Evolutionary conservation across 495 filamentous ascomycete species (phyloP), one percentile per base, ranked within the genome.

Genomic region (Lepraria neglecta): DNA sequence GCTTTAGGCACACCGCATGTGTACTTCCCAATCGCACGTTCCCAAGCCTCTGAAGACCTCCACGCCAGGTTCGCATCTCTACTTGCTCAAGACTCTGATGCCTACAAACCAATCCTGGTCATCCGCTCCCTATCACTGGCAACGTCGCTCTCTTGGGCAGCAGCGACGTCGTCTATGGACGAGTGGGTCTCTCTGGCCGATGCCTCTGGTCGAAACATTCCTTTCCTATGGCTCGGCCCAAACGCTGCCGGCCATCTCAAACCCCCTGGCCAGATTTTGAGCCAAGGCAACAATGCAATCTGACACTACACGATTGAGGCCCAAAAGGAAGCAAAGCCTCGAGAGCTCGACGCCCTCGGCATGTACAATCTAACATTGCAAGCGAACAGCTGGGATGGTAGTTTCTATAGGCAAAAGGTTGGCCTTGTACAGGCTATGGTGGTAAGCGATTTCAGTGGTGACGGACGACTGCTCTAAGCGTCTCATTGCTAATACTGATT

Each of bases 371-470:
- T 75, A 28, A 81, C 78, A 0, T 56, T 79, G 46, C 76, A 79
- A 62, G 76, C 74, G 4, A 67, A 66, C 9, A 77, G 73, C 52
- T 74, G 66, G 67, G 75, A 78, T 70, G 77, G 77, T 7, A 68
- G 66, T 43, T 58, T 65, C 53, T 78, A 78, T 61, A 76, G 75
- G n/a, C 72, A 74, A 56, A 71, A 68, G 62, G 75, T 79, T 10
- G 70, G 70, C 17, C 63, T 80, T 58, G 72, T 78, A 44, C 73
- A 80, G 67, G 77, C 77, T 42, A 80, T 81, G 78, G 80, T 78
- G 76, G 74, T 81, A 67, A 68, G 67, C 4, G 10, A 14, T 45
- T 15, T 62, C 10, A 51, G 12, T 5, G 6, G 17, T 33, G 4
- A 1, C 30, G 19, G 3, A 38, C 3, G 35, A 38, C 35, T 7